Conservation (phyloP, 768 basidiomycete genomes). For the Leccinellum luteum region DNA sequence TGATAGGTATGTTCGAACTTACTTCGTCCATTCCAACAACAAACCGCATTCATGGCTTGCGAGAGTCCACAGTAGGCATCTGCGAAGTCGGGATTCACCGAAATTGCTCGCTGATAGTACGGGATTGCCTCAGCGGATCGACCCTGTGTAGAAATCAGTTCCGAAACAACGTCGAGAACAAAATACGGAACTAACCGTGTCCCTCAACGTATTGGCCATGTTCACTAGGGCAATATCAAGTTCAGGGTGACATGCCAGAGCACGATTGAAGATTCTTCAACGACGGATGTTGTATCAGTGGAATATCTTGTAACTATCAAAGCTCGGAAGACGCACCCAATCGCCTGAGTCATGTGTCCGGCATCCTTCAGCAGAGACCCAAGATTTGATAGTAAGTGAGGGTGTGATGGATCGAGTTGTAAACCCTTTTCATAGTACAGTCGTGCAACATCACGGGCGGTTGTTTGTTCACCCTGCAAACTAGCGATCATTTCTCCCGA, state of each 20-base stretch:
- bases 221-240: slow-evolving; percentile 53
- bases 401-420: slow-evolving; percentile 43
- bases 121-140: slow-evolving; percentile 42
- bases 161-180: not conserved
- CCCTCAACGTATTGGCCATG: slow-evolving; percentile 50
- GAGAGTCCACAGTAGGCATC: slow-evolving; percentile 50
- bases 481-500: slow-evolving; percentile 20
- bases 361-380: slow-evolving; percentile 51
- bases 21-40: slow-evolving; percentile 44
- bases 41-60: slow-evolving; percentile 44
- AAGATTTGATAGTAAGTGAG: slow-evolving; percentile 49
- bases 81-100: slow-evolving; percentile 40
- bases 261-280: slow-evolving; percentile 39
- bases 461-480: slow-evolving; percentile 20
- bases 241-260: slow-evolving; percentile 40
- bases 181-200: slow-evolving; percentile 33
- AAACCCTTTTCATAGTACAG: slow-evolving; percentile 46
- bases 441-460: slow-evolving; percentile 37
- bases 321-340: slow-evolving; percentile 32
- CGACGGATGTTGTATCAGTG: slow-evolving; percentile 1
- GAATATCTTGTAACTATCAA: not conserved
- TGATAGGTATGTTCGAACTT: slow-evolving; percentile 8
- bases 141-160: slow-evolving; percentile 26
- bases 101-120: slow-evolving; percentile 45
- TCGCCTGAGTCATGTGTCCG: slow-evolving; percentile 40